These are phyloP conservation scores for Rhizopogon rudus DNA, from an alignment of 768 basidiomycete species.

Conservation along the genomic window DNA sequence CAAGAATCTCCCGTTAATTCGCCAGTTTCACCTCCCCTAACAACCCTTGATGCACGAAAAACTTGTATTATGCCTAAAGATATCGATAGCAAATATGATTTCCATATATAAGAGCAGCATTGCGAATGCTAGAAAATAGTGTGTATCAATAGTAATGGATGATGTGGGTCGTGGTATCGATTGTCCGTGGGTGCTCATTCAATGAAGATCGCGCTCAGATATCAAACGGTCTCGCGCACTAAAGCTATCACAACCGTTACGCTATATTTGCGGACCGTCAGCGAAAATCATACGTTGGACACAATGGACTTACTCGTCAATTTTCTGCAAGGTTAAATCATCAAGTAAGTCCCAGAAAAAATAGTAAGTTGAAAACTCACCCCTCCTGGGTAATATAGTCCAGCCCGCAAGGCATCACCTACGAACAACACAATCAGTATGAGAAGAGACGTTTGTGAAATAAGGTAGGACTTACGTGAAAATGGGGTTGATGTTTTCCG, in stretches of 20 bases:
- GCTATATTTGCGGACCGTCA: slow-evolving; percentile 31
- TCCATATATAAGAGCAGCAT: too few relatives aligned
- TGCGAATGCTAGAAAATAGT: not conserved
- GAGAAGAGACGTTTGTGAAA: slow-evolving; percentile 1
- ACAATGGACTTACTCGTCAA: slow-evolving; percentile 62
- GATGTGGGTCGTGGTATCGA: not conserved
- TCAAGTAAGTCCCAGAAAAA: slow-evolving; percentile 5
- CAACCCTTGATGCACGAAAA: not conserved
- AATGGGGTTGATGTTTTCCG: slow-evolving; percentile 67
- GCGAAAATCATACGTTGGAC: not conserved
- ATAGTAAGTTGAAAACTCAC: slow-evolving; percentile 40
- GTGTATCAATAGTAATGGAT: not conserved
- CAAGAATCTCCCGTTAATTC: too few relatives aligned
- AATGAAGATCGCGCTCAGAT: not conserved
- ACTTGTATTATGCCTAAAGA: not conserved
- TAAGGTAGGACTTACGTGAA: slow-evolving; percentile 44
- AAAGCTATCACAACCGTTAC: slow-evolving; percentile 69
- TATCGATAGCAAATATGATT: not conserved
- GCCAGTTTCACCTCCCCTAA: not conserved
- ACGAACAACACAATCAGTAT: slow-evolving; percentile 3
- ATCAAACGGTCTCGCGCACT: slow-evolving; percentile 51
- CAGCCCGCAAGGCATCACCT: slow-evolving; percentile 64
- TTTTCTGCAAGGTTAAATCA: slow-evolving; percentile 45
- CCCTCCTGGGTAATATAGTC: slow-evolving; percentile 64
- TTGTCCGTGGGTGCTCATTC: not conserved